Percentiles rank a stretch among this genome's conserved stretches.
phyloP scores from a whole-genome alignment of 805 yeast species.

The Candida quercuum region DNA sequence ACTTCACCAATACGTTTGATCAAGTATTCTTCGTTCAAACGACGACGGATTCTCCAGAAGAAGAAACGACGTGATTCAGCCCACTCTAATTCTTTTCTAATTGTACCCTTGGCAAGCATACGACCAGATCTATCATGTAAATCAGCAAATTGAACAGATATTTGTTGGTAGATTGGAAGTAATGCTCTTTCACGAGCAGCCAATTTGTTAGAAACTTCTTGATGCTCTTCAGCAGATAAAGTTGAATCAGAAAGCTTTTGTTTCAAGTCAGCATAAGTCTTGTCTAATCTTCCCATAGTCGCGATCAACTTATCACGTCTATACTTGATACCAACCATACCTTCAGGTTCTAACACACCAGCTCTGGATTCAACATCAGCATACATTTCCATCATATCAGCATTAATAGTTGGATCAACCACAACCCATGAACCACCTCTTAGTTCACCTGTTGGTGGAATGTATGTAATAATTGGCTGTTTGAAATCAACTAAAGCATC shows the following conservation, averaged over 20 bases:
- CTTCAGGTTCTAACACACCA: constrained; percentile 98
- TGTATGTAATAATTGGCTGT: constrained; percentile 94
- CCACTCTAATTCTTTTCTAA: constrained; percentile 84
- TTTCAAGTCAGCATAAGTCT: constrained; percentile 64
- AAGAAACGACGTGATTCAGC: constrained; percentile 85
- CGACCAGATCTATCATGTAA: constrained; percentile 96
- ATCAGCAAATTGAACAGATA: constrained; percentile 95
- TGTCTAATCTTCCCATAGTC: constrained; percentile 90
- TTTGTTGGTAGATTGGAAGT: constrained; percentile 85
- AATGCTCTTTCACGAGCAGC: constrained; percentile 73
- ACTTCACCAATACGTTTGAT: constrained; percentile 67
- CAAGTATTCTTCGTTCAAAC: constrained; percentile 87
- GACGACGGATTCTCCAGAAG: constrained; percentile 98
- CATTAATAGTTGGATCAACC: constrained; percentile 95
- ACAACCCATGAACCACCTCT: constrained; percentile 99
- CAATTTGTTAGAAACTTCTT: constrained; percentile 58
- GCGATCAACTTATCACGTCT: constrained; percentile 85
- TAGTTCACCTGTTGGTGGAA: constrained; percentile 97
- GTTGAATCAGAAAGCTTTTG: constrained; percentile 47
- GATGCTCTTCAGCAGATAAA: constrained; percentile 59
- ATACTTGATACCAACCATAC: constrained; percentile 98
- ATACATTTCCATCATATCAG: constrained; percentile 98
- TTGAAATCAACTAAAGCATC: constrained; percentile 94
- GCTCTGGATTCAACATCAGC: constrained; percentile 95
- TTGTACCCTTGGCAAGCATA: constrained; percentile 92